phyloP scores from a whole-genome alignment of 2,329 filamentous ascomycete genomes.

The Pseudocercospora vitis region DNA sequence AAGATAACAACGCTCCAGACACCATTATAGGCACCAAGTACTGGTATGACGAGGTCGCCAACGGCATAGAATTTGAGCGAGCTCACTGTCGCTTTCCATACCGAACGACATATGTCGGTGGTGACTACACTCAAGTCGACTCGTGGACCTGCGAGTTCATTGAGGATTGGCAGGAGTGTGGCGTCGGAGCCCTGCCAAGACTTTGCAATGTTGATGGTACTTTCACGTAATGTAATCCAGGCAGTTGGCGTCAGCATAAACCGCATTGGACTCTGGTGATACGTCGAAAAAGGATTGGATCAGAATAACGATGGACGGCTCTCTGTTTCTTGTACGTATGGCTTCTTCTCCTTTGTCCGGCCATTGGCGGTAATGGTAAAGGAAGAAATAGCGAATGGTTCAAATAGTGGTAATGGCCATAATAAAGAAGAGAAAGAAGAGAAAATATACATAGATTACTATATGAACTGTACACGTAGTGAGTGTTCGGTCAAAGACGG shows the following conservation, averaged over 20 bases:
- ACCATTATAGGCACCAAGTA: conserved; percentile 47
- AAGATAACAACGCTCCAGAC: conserved; percentile 35
- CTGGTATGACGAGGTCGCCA: conserved; percentile 42
- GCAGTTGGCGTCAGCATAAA: too few relatives aligned
- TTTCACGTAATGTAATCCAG: conserved; percentile 22
- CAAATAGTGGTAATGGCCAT: too few relatives aligned
- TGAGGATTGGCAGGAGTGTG: conserved; percentile 34
- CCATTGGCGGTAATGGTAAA: too few relatives aligned
- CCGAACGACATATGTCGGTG: conserved; percentile 40
- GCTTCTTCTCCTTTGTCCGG: too few relatives aligned
- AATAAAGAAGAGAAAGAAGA: too few relatives aligned
- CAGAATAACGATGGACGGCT: not conserved
- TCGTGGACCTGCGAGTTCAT: conserved; percentile 42
- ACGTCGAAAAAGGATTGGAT: not conserved
- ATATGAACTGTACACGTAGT: too few relatives aligned
- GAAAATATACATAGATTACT: too few relatives aligned
- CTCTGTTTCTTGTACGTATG: not conserved
- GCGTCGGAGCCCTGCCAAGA: conserved; percentile 21
- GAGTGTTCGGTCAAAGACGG: too few relatives aligned
- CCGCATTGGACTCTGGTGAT: not conserved
- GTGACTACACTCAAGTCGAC: conserved; percentile 37
- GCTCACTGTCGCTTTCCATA: conserved; percentile 47
- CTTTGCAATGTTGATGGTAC: conserved; percentile 32
- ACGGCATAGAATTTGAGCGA: conserved; percentile 48
- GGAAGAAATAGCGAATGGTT: too few relatives aligned